phyloP scores from a whole-genome alignment of 257 asterid species.

The Jaltomata sinuosa region DNA sequence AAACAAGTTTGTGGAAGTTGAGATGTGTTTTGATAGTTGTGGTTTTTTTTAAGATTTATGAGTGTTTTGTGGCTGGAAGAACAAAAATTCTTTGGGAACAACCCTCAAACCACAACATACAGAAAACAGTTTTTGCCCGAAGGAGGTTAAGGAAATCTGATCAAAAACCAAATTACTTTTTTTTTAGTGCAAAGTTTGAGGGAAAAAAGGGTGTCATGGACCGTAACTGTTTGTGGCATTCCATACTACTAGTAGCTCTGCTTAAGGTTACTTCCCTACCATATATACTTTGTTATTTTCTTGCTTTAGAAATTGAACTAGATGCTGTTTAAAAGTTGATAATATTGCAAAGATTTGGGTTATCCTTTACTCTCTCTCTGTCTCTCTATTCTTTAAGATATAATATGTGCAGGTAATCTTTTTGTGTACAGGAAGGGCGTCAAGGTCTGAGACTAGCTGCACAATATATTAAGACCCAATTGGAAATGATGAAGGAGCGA shows the following conservation, averaged over 20 bases:
- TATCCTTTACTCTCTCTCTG: background rate
- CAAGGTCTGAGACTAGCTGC: constrained; percentile 85
- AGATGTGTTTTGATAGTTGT: background rate
- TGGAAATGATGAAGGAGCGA: constrained; percentile 67
- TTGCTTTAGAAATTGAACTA: background rate
- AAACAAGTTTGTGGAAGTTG: background rate
- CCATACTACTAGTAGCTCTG: background rate
- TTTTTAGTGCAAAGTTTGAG: background rate
- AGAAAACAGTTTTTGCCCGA: background rate
- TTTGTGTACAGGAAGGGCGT: constrained; percentile 56
- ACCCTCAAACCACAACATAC: background rate
- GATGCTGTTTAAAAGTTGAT: background rate
- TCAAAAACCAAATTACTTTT: background rate
- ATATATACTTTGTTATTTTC: background rate
- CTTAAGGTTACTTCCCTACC: background rate
- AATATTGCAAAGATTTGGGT: background rate
- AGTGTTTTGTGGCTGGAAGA: background rate
- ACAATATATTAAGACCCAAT: constrained; percentile 56
- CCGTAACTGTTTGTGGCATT: background rate
- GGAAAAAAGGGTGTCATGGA: background rate
- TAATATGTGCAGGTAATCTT: background rate
- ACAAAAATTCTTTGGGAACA: background rate
- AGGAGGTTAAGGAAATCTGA: background rate
- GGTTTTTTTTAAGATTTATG: background rate
- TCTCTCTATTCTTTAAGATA: background rate